phyloP scores from a whole-genome alignment of 306 rosid genomes.

The Echinosophora koreensis region DNA sequence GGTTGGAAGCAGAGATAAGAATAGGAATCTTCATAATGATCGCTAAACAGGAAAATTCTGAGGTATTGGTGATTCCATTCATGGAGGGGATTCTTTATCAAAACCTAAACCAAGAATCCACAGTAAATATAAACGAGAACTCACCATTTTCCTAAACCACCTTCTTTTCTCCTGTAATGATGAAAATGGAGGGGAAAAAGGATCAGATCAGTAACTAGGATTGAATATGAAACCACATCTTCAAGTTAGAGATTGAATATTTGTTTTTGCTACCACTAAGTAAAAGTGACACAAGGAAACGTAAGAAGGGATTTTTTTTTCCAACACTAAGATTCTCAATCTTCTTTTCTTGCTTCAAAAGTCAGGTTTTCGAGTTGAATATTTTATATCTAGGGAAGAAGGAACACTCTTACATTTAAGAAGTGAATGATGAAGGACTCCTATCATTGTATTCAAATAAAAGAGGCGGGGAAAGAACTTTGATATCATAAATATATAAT shows the following conservation, averaged over 20 bases:
- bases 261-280: background rate
- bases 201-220: slow-evolving; percentile 29
- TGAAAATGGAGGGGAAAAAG: slow-evolving; percentile 6
- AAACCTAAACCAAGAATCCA: slow-evolving; percentile 2
- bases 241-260: slow-evolving; percentile 13
- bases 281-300: no score
- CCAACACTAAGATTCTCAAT: slow-evolving; percentile 1
- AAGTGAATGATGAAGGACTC: background rate
- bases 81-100: background rate
- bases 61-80: background rate
- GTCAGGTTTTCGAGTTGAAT: slow-evolving; percentile 24
- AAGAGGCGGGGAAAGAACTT: background rate
- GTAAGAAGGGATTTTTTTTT: no score
- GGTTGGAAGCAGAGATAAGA: slow-evolving; percentile 10
- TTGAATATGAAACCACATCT: slow-evolving; percentile 21
- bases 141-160: slow-evolving; percentile 68
- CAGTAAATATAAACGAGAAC: slow-evolving; percentile 48
- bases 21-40: background rate
- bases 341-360: slow-evolving; percentile 21
- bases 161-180: slow-evolving; percentile 67
- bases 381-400: slow-evolving; percentile 29
- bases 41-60: slow-evolving; percentile 9
- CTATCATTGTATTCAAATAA: slow-evolving; percentile 10
- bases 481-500: slow-evolving; percentile 1
- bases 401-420: slow-evolving; percentile 9